phyloP scores from a whole-genome alignment of 2,329 filamentous ascomycete species.

The Fusarium sp. region DNA sequence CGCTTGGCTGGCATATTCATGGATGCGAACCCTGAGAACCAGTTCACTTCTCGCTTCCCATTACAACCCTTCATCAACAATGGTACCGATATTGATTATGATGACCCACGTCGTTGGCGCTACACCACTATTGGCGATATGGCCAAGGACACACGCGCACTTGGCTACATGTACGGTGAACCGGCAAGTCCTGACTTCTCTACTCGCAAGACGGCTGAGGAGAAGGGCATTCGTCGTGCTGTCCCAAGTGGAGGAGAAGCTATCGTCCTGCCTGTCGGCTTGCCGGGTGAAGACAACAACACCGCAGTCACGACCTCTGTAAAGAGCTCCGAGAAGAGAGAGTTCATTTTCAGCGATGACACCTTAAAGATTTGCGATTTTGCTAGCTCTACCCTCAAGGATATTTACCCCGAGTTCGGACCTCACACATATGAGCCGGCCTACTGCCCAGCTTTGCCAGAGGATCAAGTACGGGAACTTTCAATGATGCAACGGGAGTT shows the following conservation, averaged over 20 bases:
- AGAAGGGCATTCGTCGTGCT: not conserved
- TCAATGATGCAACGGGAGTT: not conserved
- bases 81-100: not conserved
- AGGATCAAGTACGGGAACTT: not conserved
- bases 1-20: not conserved
- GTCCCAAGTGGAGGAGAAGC: not conserved
- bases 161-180: constrained; percentile 1
- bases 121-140: not conserved
- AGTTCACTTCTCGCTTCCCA: not conserved
- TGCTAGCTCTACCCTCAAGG: not conserved
- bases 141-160: not conserved
- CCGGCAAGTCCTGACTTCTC: not conserved
- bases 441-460: not conserved
- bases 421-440: not conserved
- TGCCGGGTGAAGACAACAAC: not conserved
- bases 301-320: not conserved
- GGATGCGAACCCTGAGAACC: not conserved
- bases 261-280: not conserved
- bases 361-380: not conserved
- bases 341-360: not conserved
- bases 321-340: not conserved
- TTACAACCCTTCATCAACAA: not conserved
- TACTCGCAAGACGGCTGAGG: not conserved
- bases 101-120: not conserved
- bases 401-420: not conserved